Base-by-base conservation (phyloP, 352 stramenopile species). In the Phytopythium delawarense region DNA sequence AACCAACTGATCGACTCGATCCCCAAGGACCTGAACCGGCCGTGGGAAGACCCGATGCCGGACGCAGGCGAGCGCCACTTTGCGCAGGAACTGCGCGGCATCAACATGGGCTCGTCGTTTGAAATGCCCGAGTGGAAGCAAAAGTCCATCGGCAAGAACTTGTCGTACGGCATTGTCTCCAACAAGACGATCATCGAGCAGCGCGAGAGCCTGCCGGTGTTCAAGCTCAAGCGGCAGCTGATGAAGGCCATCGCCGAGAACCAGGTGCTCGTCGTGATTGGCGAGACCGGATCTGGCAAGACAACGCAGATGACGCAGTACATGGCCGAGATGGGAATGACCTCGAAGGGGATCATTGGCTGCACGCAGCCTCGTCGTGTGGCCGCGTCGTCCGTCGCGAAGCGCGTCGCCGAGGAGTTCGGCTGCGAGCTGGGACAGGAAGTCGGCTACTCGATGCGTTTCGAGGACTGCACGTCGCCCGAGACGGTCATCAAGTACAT, bases 261-360 rank as follows among this genome's bases (percentile, higher is more conserved):
- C 74, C 95, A 98, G 66, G 81, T 99, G 3, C 74, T 99, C 8
- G 96, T 99, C 2, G 97, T 99, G 7, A 99, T 99, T 61, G 98
- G 98, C 53, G 98, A 99, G 69, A 99, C 98, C 0, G 98, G 98
- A 4, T 98, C 81, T 1, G 97, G 98, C 40, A 99, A 99, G 72
- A 99, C 97, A 6, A 99, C 98, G 5, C 98, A 99, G 72, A 99
- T 99, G 94, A 99, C 97, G 5, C 98, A 99, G 73, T 99, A 99
- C 74, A 97, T 99, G 84, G 93, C 91, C 16, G 98, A 99, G 75
- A 94, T 98, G 75, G 97, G 97, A 0, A 74, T 98, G 2, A 98
- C 93, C n/a, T 97, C 94, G n/a, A 94, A 89, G 30, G 95, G 88
- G 4, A 97, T 98, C 20, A 98, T 99, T 59, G 89, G 98, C 0